These are phyloP conservation scores for Chamaenerion angustifolium DNA, from an alignment of 345 rosid genomes.

Conservation along the genomic window DNA sequence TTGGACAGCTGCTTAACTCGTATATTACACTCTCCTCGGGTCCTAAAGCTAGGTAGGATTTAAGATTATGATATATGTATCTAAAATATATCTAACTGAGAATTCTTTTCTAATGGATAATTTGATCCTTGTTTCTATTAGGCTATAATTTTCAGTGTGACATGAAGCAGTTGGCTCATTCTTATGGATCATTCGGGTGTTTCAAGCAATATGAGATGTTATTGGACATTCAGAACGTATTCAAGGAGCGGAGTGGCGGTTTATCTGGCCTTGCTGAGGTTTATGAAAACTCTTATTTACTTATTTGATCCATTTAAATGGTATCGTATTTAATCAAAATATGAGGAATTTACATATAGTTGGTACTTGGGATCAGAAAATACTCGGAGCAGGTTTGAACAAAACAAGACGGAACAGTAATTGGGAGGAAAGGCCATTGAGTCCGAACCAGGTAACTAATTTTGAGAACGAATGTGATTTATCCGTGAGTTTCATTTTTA, in stretches of 20 bases:
- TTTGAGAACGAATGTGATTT: slow-evolving; percentile 1
- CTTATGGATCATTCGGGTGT: slow-evolving; percentile 64
- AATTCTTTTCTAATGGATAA: neutral
- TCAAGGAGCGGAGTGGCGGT: slow-evolving; percentile 61
- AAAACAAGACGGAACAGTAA: slow-evolving; percentile 78
- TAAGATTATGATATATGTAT: neutral
- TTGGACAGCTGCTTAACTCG: slow-evolving; percentile 58
- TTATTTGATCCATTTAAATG: too few relatives aligned
- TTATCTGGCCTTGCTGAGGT: slow-evolving; percentile 79
- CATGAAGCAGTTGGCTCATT: slow-evolving; percentile 41
- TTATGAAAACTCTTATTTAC: slow-evolving; percentile 5
- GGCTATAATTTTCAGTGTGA: slow-evolving; percentile 89
- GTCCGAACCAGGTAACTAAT: slow-evolving; percentile 50
- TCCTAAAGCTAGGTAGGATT: slow-evolving; percentile 72
- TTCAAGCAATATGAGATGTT: slow-evolving; percentile 76
- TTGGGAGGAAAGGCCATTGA: slow-evolving; percentile 86
- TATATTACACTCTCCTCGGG: slow-evolving; percentile 57
- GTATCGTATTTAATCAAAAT: too few relatives aligned
- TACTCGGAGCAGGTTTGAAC: slow-evolving; percentile 79
- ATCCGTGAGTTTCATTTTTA: too few relatives aligned
- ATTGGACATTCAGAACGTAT: slow-evolving; percentile 65
- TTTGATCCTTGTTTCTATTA: slow-evolving; percentile 13
- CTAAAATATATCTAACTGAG: too few relatives aligned
- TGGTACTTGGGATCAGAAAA: slow-evolving; percentile 30
- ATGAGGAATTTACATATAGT: too few relatives aligned